Base-by-base conservation (phyloP, 1,284 basidiomycete species). In the Rhodotorula sp. region DNA sequence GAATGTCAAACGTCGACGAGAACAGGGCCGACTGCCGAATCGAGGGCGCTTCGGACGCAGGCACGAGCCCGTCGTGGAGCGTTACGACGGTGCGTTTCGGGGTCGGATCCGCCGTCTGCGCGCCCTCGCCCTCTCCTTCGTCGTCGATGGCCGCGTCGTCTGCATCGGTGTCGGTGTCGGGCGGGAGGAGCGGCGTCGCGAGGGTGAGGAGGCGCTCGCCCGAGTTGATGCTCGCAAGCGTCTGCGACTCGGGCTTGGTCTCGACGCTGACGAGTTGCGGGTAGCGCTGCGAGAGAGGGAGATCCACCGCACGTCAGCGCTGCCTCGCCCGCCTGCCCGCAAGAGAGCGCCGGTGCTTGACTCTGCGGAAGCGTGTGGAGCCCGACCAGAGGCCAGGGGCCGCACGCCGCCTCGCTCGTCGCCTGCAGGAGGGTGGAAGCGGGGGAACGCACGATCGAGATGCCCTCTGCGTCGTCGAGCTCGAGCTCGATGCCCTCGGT, bases 1-100 rank as follows among this genome's bases (percentile, higher is more conserved):
- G 63, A 61, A 76, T 63, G 12, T 25, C 16, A 66, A 74, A 74
- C 21, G 72, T 64, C 13, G 52, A 21, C 19, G 74, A 76, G 70
- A 60, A 76, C 46, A 70, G 48, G 3, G 72, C 58, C 12, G 68
- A 72, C 5, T 48, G 16, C 53, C 59, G 27, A 34, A 70, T 50
- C 7, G 41, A 41, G 4, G 16, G 5, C 7, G 49, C 42, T 10
- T 64, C 52, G 21, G 53, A n/a, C 5, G 59, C 41, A 7, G 67
- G 53, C 44, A 74, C 44, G 42, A 76, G 55, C 12, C 67, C 70
- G 9, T 48, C 46, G 58, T 74, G 74, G 8, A 76, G 58, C 4
- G 69, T 74, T 27, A 75, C 50, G n/a, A 61, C 48, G 1, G 61
- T 45, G n/a, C 45, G 45, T 25, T 59, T 48, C n/a, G 52, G 52